Evolutionary conservation across 768 basidiomycete species (phyloP).

Genomic region (Boletus sp.): DNA sequence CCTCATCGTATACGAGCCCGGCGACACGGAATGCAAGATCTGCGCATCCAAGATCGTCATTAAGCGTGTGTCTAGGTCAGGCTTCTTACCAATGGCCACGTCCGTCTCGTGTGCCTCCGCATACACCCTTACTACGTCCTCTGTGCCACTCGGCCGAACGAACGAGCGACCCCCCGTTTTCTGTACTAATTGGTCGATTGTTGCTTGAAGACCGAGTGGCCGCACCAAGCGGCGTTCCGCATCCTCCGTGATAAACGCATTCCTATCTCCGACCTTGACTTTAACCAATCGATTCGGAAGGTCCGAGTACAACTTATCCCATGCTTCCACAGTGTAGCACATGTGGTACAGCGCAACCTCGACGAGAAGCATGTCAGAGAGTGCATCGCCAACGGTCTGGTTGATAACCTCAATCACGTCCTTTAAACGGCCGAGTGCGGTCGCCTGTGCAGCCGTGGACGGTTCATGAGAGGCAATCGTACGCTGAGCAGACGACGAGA

Average conservation of each 20-base stretch:
- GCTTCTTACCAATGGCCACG: slow-evolving; percentile 71
- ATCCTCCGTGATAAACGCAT: slow-evolving; percentile 84
- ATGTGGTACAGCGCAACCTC: slow-evolving; percentile 89
- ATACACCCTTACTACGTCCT: slow-evolving; percentile 97
- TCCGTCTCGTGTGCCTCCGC: slow-evolving; percentile 78
- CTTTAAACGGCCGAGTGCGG: slow-evolving; percentile 70
- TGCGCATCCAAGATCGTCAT: slow-evolving; percentile 28
- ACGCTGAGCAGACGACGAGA: slow-evolving; percentile 72
- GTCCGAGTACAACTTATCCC: slow-evolving; percentile 92
- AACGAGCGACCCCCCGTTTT: slow-evolving; percentile 88
- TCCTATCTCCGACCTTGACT: slow-evolving; percentile 80
- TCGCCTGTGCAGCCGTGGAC: slow-evolving; percentile 77
- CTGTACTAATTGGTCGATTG: slow-evolving; percentile 79
- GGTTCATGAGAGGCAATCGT: slow-evolving; percentile 63
- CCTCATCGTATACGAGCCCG: slow-evolving; percentile 79
- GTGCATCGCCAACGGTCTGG: slow-evolving; percentile 96
- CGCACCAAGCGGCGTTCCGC: slow-evolving; percentile 86
- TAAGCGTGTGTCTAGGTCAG: background rate
- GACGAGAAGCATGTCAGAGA: slow-evolving; percentile 94
- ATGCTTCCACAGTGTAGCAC: slow-evolving; percentile 76
- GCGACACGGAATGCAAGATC: slow-evolving; percentile 86
- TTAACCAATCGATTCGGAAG: slow-evolving; percentile 94
- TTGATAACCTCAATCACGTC: slow-evolving; percentile 87
- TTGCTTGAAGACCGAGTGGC: slow-evolving; percentile 75
- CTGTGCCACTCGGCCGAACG: slow-evolving; percentile 95